Evolutionary conservation across 2,329 filamentous ascomycete species (phyloP).

Genomic region (Cryphonectria nitschkei): DNA sequence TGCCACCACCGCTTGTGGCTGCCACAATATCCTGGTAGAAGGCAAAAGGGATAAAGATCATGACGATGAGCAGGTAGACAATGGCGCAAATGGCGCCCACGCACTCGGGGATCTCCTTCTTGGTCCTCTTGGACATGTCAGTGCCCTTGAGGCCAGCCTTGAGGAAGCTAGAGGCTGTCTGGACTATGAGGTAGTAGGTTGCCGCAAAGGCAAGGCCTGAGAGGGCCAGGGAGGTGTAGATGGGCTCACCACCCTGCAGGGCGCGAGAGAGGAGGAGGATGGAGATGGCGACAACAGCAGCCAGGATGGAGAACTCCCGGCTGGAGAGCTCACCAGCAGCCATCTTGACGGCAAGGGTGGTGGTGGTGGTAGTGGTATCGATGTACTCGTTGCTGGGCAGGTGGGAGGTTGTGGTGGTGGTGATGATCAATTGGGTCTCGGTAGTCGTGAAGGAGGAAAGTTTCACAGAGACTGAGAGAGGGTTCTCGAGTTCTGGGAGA

Average conservation of each 20-base stretch:
- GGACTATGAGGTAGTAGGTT: slow-evolving; percentile 85
- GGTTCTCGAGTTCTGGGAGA: neutral
- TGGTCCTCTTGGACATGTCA: slow-evolving; percentile 75
- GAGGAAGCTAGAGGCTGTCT: slow-evolving; percentile 90
- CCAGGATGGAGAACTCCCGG: slow-evolving; percentile 56
- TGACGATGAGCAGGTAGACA: slow-evolving; percentile 86
- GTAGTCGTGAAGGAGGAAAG: neutral
- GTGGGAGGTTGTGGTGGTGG: neutral
- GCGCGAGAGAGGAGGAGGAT: slow-evolving; percentile 78
- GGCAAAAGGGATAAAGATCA: slow-evolving; percentile 92
- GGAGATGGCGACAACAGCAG: slow-evolving; percentile 70
- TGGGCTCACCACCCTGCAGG: slow-evolving; percentile 80
- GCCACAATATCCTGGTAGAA: slow-evolving; percentile 99
- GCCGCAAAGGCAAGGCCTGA: slow-evolving; percentile 82
- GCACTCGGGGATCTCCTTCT: slow-evolving; percentile 84
- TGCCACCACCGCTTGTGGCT: slow-evolving; percentile 90
- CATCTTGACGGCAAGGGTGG: slow-evolving; percentile 14
- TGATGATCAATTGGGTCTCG: neutral
- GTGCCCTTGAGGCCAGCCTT: slow-evolving; percentile 85
- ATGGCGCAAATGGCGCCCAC: slow-evolving; percentile 95
- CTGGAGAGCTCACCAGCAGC: slow-evolving; percentile 47
- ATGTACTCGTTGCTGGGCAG: neutral
- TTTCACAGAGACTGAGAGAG: neutral
- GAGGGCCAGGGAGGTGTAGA: slow-evolving; percentile 86
- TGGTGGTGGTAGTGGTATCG: neutral